phyloP scores from a whole-genome alignment of 345 rosid species.

The Physaria fendleri region DNA sequence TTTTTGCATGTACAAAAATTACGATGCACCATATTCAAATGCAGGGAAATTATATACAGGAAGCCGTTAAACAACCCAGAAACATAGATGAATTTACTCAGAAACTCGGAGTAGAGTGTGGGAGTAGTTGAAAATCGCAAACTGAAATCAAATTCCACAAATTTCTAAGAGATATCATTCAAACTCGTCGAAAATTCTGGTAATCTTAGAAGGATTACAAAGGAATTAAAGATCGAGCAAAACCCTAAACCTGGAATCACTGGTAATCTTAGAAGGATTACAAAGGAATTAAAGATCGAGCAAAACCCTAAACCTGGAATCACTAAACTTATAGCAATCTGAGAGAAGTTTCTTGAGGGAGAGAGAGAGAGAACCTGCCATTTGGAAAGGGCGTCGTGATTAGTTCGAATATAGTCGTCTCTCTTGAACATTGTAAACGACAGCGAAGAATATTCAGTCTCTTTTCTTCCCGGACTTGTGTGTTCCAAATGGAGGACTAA shows the following conservation, averaged over 20 bases:
- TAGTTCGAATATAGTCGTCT: constrained; percentile 55
- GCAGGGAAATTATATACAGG: constrained; percentile 13
- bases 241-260: not conserved
- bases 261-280: not conserved
- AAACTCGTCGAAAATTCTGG: not conserved
- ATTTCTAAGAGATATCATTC: not conserved
- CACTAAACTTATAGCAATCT: not conserved
- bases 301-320: not conserved
- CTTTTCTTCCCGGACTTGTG: not conserved
- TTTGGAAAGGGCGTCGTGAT: constrained; percentile 58
- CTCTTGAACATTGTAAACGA: constrained; percentile 38
- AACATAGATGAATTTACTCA: not conserved
- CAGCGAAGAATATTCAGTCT: not conserved
- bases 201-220: not conserved
- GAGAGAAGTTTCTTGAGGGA: not conserved
- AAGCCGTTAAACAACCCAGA: not conserved
- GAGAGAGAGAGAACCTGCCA: constrained; percentile 65
- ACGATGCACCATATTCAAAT: not conserved
- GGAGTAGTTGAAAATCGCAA: too few relatives aligned
- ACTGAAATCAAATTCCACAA: not conserved
- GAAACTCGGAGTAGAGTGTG: not conserved
- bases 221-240: not conserved
- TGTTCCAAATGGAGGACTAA: not conserved
- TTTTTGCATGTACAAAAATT: constrained; percentile 9
- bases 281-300: not conserved